Percentiles rank a stretch among this genome's conserved stretches.
phyloP scores from a whole-genome alignment of 257 asterid genomes.

The Nicotiana sylvestris region DNA sequence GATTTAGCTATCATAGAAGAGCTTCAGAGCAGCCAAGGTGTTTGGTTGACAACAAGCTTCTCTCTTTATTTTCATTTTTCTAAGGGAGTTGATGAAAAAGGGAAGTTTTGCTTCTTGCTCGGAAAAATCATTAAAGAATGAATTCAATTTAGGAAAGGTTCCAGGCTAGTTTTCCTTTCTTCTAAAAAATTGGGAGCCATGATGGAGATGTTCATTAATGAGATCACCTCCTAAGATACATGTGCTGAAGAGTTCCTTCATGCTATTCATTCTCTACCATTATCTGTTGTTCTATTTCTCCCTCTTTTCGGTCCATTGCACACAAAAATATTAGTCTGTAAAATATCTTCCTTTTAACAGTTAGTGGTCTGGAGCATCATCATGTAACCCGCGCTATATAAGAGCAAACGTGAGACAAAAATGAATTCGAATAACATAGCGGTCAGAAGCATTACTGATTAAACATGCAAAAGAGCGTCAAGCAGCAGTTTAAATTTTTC shows the following conservation, averaged over 20 bases:
- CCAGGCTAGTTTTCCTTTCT: background rate
- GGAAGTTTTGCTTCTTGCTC: background rate
- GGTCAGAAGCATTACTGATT: background rate
- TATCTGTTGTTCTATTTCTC: background rate
- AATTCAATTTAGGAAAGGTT: too few species aligned
- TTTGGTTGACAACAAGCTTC: background rate
- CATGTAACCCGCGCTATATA: background rate
- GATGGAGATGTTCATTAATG: background rate
- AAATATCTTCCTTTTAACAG: background rate
- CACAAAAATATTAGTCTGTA: background rate
- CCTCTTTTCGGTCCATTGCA: background rate
- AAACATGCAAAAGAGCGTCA: background rate
- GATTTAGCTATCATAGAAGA: constrained; percentile 5
- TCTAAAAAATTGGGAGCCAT: background rate
- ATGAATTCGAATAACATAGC: background rate
- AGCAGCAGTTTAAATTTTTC: background rate
- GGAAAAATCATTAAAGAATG: background rate
- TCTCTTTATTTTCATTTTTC: background rate
- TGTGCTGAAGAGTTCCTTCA: background rate
- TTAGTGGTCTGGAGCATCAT: background rate
- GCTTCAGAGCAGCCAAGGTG: constrained; percentile 4
- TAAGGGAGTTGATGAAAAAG: background rate
- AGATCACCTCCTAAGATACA: background rate
- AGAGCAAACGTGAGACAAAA: background rate
- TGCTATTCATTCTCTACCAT: background rate